Conservation (phyloP, 345 rosid species). For the Psidium friedrichsthalianum region DNA sequence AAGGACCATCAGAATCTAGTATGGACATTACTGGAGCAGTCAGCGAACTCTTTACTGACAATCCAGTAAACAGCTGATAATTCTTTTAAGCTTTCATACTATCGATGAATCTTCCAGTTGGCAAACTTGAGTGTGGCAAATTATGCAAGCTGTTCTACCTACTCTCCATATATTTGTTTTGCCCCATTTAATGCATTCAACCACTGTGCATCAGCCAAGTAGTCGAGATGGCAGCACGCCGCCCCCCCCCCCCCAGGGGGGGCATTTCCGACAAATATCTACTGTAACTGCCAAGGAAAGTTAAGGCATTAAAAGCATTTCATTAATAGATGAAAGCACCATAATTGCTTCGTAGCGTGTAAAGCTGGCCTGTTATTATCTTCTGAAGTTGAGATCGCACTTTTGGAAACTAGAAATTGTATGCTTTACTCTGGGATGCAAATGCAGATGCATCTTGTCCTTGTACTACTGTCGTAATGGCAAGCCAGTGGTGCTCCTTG, state of each 20-base stretch:
- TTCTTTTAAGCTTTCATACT: background rate
- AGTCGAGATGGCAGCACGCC: background rate
- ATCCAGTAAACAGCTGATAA: background rate
- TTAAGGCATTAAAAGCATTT: background rate
- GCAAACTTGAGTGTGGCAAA: background rate
- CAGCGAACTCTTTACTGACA: background rate
- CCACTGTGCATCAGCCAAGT: background rate
- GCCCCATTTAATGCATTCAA: background rate
- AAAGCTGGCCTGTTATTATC: background rate
- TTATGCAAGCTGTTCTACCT: background rate
- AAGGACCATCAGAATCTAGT: background rate
- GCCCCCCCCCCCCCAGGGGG: too few species aligned
- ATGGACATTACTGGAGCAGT: background rate
- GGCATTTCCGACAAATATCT: background rate
- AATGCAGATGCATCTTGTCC: background rate
- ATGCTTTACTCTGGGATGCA: background rate
- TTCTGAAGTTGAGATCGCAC: background rate
- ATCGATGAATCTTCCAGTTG: background rate
- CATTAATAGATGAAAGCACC: background rate
- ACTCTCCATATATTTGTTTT: background rate
- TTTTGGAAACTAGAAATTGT: background rate
- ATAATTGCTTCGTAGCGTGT: background rate
- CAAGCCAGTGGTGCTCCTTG: background rate
- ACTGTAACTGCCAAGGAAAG: background rate
- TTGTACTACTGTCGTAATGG: background rate